These are phyloP conservation scores for Neckera pumila DNA, from an alignment of 225 moss, liverwort and hornwort genomes.

Conservation along the genomic window DNA sequence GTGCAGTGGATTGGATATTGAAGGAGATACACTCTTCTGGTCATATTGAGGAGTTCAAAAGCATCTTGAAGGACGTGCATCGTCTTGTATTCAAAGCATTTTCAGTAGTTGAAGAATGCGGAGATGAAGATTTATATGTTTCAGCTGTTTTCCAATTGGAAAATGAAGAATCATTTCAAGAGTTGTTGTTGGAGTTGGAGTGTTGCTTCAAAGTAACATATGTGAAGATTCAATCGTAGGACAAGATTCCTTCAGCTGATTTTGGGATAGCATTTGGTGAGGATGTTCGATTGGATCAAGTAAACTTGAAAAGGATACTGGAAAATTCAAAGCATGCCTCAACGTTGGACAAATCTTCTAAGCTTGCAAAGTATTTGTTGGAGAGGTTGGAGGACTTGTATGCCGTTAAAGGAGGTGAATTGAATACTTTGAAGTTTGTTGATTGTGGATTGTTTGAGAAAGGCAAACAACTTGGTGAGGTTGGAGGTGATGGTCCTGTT, in stretches of 20 bases:
- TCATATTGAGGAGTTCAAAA: neutral
- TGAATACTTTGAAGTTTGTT: neutral
- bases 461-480: neutral
- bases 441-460: neutral
- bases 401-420: neutral
- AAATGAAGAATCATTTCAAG: neutral
- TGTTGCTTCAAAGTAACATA: neutral
- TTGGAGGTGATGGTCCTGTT: neutral
- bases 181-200: neutral
- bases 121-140: neutral
- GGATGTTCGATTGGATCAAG: neutral
- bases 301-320: neutral
- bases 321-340: neutral
- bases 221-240: neutral
- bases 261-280: neutral
- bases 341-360: accelerated
- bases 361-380: neutral
- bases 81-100: neutral
- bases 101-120: neutral
- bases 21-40: neutral
- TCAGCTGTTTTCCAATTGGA: neutral
- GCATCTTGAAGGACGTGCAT: neutral
- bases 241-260: neutral
- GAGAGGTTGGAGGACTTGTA: neutral
- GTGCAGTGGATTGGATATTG: neutral